Conservation (phyloP, 495 filamentous ascomycete species). For the Hypoxylon intermedium region DNA sequence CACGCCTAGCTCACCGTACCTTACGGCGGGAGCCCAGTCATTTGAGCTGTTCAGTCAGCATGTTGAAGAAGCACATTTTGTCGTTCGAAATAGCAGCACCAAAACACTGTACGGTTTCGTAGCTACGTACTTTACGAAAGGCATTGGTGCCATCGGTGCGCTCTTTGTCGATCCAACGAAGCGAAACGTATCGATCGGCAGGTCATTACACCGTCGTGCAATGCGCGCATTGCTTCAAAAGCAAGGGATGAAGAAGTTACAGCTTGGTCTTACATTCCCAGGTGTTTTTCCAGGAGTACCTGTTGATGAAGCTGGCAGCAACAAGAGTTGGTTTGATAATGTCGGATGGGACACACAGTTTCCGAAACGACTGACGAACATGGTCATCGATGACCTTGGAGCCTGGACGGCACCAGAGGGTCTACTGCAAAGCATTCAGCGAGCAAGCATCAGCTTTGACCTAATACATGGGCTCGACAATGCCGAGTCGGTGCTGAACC, state of each 20-base stretch:
- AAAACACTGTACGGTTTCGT: conserved; percentile 88
- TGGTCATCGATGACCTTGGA: conserved; percentile 67
- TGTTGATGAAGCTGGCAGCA: conserved; percentile 56
- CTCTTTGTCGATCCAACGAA: conserved; percentile 84
- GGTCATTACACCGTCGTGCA: conserved; percentile 82
- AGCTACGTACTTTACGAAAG: conserved; percentile 79
- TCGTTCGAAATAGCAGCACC: conserved; percentile 90
- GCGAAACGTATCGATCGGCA: conserved; percentile 83
- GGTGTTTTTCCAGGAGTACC: conserved; percentile 83
- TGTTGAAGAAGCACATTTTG: conserved; percentile 83
- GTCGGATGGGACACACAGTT: conserved; percentile 58
- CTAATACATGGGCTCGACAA: conserved; percentile 82
- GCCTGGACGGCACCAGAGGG: conserved; percentile 78
- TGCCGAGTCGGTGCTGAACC: conserved; percentile 74
- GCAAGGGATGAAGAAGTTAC: conserved; percentile 72
- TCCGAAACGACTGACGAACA: conserved; percentile 65
- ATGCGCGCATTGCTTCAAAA: conserved; percentile 71
- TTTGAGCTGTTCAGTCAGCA: conserved; percentile 71
- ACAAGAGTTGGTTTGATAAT: conserved; percentile 62
- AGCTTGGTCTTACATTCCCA: conserved; percentile 79
- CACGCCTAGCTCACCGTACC: conserved; percentile 63
- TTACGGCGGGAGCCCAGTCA: conserved; percentile 74
- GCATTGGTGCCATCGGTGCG: conserved; percentile 78
- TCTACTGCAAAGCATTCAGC: conserved; percentile 71
- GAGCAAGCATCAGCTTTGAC: conserved; percentile 73